Evolutionary conservation across 768 basidiomycete species (phyloP).

Genomic region (Boletus coccyginus): DNA sequence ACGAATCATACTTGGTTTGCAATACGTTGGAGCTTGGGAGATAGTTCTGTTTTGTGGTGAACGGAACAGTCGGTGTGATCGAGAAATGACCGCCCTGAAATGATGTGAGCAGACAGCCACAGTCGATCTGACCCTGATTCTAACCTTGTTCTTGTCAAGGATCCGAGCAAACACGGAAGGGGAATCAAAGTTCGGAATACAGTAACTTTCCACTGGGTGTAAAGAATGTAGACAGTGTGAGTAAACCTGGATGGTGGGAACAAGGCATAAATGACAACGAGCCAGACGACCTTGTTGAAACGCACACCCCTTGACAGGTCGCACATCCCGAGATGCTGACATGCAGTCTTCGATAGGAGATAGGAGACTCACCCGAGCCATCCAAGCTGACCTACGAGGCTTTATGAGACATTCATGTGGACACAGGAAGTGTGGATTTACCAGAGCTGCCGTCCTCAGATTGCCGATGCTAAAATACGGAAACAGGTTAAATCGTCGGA

Average conservation of each 20-base stretch:
- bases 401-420: conserved; percentile 3
- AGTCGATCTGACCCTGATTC: neutral
- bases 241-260: neutral
- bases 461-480: conserved; percentile 65
- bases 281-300: neutral
- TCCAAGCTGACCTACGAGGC: conserved; percentile 61
- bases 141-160: conserved; percentile 75
- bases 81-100: conserved; percentile 85
- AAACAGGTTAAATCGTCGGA: conserved; percentile 9
- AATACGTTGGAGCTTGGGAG: conserved; percentile 81
- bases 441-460: conserved; percentile 76
- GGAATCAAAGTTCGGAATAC: conserved; percentile 91
- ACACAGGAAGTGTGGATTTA: conserved; percentile 35
- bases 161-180: conserved; percentile 90
- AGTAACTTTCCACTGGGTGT: conserved; percentile 80
- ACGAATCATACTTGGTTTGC: conserved; percentile 62
- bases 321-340: neutral
- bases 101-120: conserved; percentile 27
- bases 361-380: conserved; percentile 67
- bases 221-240: conserved; percentile 3
- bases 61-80: conserved; percentile 68
- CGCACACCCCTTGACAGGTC: neutral
- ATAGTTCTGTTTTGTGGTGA: conserved; percentile 79
- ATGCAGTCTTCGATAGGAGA: conserved; percentile 44
- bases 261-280: neutral